Base-by-base conservation (phyloP, 305 asterid genomes). In the Salvia sclarea region DNA sequence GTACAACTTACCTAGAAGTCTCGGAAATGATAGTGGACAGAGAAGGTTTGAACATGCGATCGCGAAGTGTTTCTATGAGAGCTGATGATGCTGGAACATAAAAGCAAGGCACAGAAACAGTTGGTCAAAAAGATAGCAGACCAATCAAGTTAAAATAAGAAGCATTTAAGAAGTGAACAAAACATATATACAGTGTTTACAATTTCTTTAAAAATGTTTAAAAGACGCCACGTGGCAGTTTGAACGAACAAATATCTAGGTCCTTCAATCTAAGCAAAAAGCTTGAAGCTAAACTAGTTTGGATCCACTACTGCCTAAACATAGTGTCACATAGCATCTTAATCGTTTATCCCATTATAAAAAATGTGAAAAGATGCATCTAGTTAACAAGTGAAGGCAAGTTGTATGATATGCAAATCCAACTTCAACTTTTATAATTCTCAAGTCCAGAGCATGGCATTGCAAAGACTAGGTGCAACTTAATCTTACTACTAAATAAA, bases 31-130 rank as follows among this genome's bases (percentile, higher is more conserved):
- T 81, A 37, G 90, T 78, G 54, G 97, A 92, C 69, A 90, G 80
- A 56, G 96, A 82, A 44, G 98, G 98, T 82, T 90, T 90, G 88
- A 90, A 92, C 93, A 92, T 90, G 65, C 91, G 93, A 66, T 92
- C 97, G 80, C 97, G 85, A 55, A 92, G 89, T 28, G 90, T 84
- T 79, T 90, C 98, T 58, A 88, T 79, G 72, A 90, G 86, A 76
- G 91, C 97, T 47, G 96, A 79, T 73, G 98, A 94, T 31, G 93
- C 97, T 92, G 96, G 78, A 79, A 81, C 18, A 75, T n/a, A 71
- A 69, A 54, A 60, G 35, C 64, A 57, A 73, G 37, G 60, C 59
- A 62, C 64, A 73, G 44, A 52, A 64, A 22, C 53, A 37, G 54
- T 7, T 1, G 7, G 53, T 47, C 50, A 66, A 12, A 44, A 49